Base-by-base conservation (phyloP, 179 eudicot genomes). In the Pouteria campechiana region DNA sequence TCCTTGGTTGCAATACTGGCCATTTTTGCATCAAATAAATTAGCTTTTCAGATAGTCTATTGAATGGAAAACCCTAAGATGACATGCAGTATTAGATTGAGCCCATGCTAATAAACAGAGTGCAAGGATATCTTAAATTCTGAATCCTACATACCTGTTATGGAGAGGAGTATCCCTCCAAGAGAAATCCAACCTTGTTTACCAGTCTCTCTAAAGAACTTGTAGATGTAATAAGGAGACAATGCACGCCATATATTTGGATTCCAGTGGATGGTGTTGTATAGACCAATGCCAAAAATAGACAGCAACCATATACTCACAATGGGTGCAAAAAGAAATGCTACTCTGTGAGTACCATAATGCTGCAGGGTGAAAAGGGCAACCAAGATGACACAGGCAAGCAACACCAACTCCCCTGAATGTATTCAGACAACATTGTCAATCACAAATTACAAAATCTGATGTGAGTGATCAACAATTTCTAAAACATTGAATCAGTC, bases 301-400 rank as follows among this genome's bases (percentile, higher is more conserved):
- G 79, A 69, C 38, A 83, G 47, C 67, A 86, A 58, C 96, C 96
- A 86, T 21, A 64, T 28, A 40, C 70, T 50, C 53, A 86, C 79
- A 25, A 86, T 60, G n/a, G 96, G 96, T 34, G 96, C 94, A 70
- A 86, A 86, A 52, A 76, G 35, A 67, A 83, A 52, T 4, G 94
- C 94, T 50, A 83, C 86, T 72, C 52, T 75, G 60, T 83, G 96
- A 57, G 96, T 86, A 36, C 96, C 96, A 63, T 41, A 61, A 48
- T 86, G 94, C 47, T 86, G 96, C 71, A 79, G 52, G 34, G 94
- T 89, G 54, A 86, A 86, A 17, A 86, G 59, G 58, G 94, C 81
- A 30, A 86, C 76, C 70, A 86, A 54, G 61, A 86, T 65, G 46
- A 66, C 61, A 61, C 90, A 86, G 41, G 90, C 67, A 65, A 86